Evolutionary conservation across 2,329 filamentous ascomycete species (phyloP).

Genomic region (Fusarium chuoi): DNA sequence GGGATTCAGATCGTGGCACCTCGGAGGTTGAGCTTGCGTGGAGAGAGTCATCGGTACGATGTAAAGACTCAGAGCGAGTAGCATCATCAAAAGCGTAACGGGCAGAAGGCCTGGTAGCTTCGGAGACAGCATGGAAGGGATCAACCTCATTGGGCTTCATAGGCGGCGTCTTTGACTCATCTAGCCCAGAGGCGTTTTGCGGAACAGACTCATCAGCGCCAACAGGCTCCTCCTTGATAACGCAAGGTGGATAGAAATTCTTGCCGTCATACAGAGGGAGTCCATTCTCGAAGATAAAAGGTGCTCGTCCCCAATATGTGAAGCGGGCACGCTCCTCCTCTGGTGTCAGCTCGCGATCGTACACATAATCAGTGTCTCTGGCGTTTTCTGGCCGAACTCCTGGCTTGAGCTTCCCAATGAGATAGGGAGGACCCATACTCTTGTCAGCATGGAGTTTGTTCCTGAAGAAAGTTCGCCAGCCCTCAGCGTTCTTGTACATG

Average conservation of each 20-base stretch:
- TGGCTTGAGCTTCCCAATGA: conserved; percentile 62
- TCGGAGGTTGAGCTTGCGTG: conserved; percentile 33
- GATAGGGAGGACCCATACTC: conserved; percentile 56
- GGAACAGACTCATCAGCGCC: neutral
- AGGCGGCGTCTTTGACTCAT: conserved; percentile 1
- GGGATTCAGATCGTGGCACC: conserved; percentile 39
- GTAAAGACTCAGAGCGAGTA: conserved; percentile 50
- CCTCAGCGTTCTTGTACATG: conserved; percentile 24
- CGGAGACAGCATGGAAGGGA: conserved; percentile 29
- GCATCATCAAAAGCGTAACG: conserved; percentile 42
- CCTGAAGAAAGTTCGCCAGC: conserved; percentile 39
- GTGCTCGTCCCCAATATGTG: conserved; percentile 69
- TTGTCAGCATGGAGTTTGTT: conserved; percentile 29
- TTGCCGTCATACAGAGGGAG: conserved; percentile 73
- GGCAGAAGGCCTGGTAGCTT: conserved; percentile 17
- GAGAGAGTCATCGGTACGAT: conserved; percentile 35
- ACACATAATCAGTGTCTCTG: conserved; percentile 61
- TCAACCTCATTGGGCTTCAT: conserved; percentile 18
- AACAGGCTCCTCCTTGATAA: conserved; percentile 51
- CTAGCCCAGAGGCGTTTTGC: neutral
- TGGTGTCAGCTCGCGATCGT: conserved; percentile 65
- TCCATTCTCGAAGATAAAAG: conserved; percentile 60
- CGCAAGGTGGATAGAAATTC: conserved; percentile 70
- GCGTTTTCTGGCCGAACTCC: conserved; percentile 56
- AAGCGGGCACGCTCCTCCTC: conserved; percentile 69